Conservation (phyloP, 2,329 filamentous ascomycete genomes). For the Trichoderma sp. region DNA sequence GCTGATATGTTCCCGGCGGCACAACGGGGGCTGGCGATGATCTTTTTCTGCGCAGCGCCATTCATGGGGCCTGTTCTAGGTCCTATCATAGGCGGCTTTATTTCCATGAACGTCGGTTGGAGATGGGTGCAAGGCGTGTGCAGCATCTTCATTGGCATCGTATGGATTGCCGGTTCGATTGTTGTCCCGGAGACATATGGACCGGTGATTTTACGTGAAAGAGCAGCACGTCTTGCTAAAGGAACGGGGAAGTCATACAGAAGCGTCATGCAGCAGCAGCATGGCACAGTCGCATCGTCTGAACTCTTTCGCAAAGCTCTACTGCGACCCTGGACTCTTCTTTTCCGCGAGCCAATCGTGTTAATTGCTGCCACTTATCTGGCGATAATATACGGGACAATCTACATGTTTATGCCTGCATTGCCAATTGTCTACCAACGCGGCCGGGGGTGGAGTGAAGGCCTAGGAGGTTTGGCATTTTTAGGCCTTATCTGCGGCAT, state of each 20-base stretch:
- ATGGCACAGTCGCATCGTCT: neutral
- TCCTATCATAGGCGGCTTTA: conserved; percentile 65
- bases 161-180: neutral
- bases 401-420: conserved; percentile 48
- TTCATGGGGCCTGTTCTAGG: conserved; percentile 62
- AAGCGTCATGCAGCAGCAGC: neutral
- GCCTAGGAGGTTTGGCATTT: conserved; percentile 43
- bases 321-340: conserved; percentile 55
- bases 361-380: conserved; percentile 57
- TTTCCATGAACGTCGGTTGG: conserved; percentile 62
- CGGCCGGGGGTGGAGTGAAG: conserved; percentile 48
- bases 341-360: conserved; percentile 62
- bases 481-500: neutral
- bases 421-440: conserved; percentile 56
- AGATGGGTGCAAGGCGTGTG: conserved; percentile 68
- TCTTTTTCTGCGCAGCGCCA: neutral
- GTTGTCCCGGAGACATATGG: neutral
- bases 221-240: neutral
- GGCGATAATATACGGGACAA: conserved; percentile 48
- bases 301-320: neutral
- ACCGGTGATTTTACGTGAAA: neutral
- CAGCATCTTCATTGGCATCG: neutral
- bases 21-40: conserved; percentile 1
- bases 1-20: neutral
- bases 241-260: neutral